phyloP scores from a whole-genome alignment of 2,329 filamentous ascomycete genomes.

The Neonectria neomacrospora region DNA sequence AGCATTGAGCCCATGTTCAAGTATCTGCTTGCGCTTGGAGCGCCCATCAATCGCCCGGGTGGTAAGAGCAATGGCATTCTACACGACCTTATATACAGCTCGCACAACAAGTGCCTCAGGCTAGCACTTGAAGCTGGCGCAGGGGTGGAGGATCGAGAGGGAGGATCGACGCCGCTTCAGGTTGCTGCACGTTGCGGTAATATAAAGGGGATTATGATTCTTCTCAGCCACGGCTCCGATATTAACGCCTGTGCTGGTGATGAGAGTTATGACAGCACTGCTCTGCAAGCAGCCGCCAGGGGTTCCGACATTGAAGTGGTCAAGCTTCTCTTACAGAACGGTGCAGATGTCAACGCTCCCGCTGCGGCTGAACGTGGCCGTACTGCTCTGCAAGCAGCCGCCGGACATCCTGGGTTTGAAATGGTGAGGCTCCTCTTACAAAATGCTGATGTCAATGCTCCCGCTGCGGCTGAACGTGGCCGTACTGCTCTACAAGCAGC shows the following conservation, averaged over 20 bases:
- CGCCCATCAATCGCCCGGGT: not conserved
- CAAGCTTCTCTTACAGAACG: not conserved
- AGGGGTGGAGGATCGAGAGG: not conserved
- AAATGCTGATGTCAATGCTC: conserved; percentile 7
- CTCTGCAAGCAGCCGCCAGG: too few species aligned
- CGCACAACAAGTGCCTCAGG: not conserved
- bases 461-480: not conserved
- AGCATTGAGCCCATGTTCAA: not conserved
- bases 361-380: not conserved
- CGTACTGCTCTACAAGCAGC: conserved; percentile 14
- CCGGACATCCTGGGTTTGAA: too few species aligned
- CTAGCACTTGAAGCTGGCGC: conserved; percentile 1
- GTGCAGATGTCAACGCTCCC: conserved; percentile 8
- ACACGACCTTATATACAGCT: not conserved
- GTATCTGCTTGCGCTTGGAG: not conserved
- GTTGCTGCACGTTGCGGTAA: not conserved
- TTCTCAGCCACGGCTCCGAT: not conserved
- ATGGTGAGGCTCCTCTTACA: not conserved
- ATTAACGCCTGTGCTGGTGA: not conserved
- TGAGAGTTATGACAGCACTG: too few species aligned
- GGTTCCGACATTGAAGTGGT: not conserved
- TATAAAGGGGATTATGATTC: not conserved
- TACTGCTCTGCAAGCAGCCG: conserved; percentile 15
- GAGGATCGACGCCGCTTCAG: conserved; percentile 3
- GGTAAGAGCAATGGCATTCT: not conserved